Conservation (phyloP, 352 stramenopile genomes). For the Globisporangium emineosum region DNA sequence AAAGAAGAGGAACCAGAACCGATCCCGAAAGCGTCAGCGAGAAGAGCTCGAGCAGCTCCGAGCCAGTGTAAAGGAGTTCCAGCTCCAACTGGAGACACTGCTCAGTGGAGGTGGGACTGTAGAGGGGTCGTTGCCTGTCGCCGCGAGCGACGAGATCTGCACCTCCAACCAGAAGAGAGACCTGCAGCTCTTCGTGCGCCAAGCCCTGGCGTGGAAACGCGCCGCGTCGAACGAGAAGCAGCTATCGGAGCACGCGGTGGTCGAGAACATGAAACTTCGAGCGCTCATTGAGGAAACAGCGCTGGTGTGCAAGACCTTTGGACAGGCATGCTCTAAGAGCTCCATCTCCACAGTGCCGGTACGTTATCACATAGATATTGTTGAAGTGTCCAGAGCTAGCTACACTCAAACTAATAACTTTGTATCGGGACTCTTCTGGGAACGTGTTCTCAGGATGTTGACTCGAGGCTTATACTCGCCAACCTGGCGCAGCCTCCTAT, state of each 20-base stretch:
- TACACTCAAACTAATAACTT: too few relatives aligned
- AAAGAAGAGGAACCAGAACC: slow-evolving; percentile 57
- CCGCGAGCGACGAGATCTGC: too few relatives aligned
- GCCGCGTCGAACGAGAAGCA: not conserved
- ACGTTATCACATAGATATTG: not conserved
- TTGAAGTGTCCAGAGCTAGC: not conserved
- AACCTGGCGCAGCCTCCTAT: too few relatives aligned
- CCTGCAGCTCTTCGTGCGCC: not conserved
- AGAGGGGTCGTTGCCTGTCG: too few relatives aligned
- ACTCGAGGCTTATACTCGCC: not conserved
- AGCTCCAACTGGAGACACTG: not conserved
- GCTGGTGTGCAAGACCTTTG: not conserved
- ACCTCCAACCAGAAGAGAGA: not conserved
- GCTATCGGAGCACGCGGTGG: not conserved
- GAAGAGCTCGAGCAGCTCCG: slow-evolving; percentile 7
- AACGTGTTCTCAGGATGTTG: slow-evolving; percentile 1
- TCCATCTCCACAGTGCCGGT: not conserved
- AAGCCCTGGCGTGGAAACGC: slow-evolving; percentile 5
- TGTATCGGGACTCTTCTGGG: not conserved
- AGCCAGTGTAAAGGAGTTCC: not conserved
- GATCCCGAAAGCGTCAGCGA: slow-evolving; percentile 15
- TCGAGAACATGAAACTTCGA: slow-evolving; percentile 2
- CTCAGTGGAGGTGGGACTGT: slow-evolving; percentile 65
- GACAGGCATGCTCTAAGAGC: not conserved
- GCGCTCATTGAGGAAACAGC: slow-evolving; percentile 3